Conservation (phyloP, 331 rosid species). For the Malus hybrid region DNA sequence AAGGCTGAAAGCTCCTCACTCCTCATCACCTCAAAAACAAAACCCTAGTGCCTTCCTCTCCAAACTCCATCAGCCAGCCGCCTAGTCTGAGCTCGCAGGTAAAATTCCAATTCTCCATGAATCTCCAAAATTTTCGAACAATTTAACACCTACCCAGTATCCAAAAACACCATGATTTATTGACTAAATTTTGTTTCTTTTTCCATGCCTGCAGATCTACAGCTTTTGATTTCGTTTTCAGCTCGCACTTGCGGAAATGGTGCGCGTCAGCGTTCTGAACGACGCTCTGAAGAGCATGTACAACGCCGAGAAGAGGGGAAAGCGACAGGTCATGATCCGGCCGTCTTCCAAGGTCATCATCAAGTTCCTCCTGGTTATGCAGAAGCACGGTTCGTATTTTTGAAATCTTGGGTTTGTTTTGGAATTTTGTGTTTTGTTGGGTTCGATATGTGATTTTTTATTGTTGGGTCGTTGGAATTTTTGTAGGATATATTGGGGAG, state of each 20-base stretch:
- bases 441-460: neutral
- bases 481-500: constrained; percentile 45
- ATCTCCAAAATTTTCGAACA: neutral
- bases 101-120: neutral
- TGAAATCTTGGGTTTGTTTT: neutral
- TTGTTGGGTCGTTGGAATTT: neutral
- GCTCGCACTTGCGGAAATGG: constrained; percentile 26
- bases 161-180: neutral
- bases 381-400: constrained; percentile 36
- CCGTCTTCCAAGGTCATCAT: constrained; percentile 46
- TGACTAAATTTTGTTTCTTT: neutral
- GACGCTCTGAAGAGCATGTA: constrained; percentile 53
- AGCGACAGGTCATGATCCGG: constrained; percentile 45
- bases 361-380: constrained; percentile 50
- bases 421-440: neutral
- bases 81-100: constrained; percentile 5
- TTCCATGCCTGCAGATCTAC: neutral
- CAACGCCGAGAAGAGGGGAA: constrained; percentile 53
- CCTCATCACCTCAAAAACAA: neutral
- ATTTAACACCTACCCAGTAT: too few species aligned
- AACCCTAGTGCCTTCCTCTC: constrained; percentile 16
- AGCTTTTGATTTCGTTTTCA: neutral
- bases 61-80: neutral
- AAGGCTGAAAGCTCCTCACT: neutral
- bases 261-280: constrained; percentile 37